phyloP scores from a whole-genome alignment of 495 filamentous ascomycete genomes.

The Antarctomyces pellizariae region DNA sequence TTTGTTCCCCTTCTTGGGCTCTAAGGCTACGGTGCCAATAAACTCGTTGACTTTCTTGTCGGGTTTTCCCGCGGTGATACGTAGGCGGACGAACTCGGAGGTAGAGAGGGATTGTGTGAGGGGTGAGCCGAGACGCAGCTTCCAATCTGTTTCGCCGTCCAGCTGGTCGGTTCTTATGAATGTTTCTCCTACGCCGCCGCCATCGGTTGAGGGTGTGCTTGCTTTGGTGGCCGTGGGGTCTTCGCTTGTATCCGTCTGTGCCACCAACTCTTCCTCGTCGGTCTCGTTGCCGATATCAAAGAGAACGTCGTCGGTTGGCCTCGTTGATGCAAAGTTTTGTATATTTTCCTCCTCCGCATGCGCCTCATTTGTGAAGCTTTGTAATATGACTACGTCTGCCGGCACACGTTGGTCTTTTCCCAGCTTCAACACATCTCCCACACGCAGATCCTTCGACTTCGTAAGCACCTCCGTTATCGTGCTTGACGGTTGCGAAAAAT shows the following conservation, averaged over 20 bases:
- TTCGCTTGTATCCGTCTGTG: slow-evolving; percentile 11
- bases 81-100: slow-evolving; percentile 45
- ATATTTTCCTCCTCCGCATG: slow-evolving; percentile 11
- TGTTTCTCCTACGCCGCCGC: slow-evolving; percentile 42
- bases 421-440: slow-evolving; percentile 84
- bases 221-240: slow-evolving; percentile 14
- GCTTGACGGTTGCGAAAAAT: slow-evolving; percentile 17
- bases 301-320: slow-evolving; percentile 4
- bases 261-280: slow-evolving; percentile 10
- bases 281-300: slow-evolving; percentile 10
- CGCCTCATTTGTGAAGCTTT: slow-evolving; percentile 49
- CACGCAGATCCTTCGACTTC: slow-evolving; percentile 72
- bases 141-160: slow-evolving; percentile 98
- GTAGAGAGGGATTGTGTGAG: slow-evolving; percentile 52
- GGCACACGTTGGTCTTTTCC: slow-evolving; percentile 79
- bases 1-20: slow-evolving; percentile 7
- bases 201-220: slow-evolving; percentile 11
- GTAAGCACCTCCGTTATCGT: slow-evolving; percentile 39
- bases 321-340: neutral
- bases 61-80: slow-evolving; percentile 65
- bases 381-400: slow-evolving; percentile 82
- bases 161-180: slow-evolving; percentile 97
- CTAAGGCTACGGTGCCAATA: slow-evolving; percentile 51
- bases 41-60: slow-evolving; percentile 89
- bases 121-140: slow-evolving; percentile 66